Conservation (phyloP, 306 rosid species). For the Cucurbita argyrosperma region DNA sequence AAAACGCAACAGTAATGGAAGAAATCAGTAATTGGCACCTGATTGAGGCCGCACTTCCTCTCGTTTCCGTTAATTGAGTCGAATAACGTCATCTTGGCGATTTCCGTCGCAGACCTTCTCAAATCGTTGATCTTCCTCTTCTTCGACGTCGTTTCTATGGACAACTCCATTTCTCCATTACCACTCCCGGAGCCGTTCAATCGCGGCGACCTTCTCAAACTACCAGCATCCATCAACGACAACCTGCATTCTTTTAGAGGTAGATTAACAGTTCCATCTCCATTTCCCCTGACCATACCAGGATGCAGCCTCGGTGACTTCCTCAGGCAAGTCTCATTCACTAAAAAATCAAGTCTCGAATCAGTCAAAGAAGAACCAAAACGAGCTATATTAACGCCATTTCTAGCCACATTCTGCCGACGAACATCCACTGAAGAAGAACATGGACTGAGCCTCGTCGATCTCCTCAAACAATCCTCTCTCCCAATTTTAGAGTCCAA, state of each 20-base stretch:
- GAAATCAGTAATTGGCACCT: conserved; percentile 17
- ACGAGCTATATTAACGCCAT: background rate
- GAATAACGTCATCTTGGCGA: background rate
- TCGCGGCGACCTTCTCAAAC: conserved; percentile 23
- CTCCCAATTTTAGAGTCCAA: background rate
- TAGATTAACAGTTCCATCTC: background rate
- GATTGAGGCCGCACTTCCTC: background rate
- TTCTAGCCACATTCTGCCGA: background rate
- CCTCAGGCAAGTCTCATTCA: background rate
- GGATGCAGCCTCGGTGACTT: background rate
- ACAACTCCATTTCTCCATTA: background rate
- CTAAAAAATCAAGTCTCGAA: background rate
- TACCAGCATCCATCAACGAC: background rate
- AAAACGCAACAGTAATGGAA: background rate
- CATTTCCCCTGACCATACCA: background rate
- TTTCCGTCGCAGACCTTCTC: background rate
- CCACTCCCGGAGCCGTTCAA: background rate
- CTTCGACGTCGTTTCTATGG: background rate
- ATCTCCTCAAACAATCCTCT: background rate
- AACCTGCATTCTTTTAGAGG: background rate
- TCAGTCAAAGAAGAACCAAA: background rate
- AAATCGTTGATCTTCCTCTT: background rate
- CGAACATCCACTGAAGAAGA: background rate
- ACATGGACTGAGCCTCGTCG: conserved; percentile 7
- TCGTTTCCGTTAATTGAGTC: background rate